phyloP scores from a whole-genome alignment of 352 stramenopile genomes.

The Phytophthora pinifolia region DNA sequence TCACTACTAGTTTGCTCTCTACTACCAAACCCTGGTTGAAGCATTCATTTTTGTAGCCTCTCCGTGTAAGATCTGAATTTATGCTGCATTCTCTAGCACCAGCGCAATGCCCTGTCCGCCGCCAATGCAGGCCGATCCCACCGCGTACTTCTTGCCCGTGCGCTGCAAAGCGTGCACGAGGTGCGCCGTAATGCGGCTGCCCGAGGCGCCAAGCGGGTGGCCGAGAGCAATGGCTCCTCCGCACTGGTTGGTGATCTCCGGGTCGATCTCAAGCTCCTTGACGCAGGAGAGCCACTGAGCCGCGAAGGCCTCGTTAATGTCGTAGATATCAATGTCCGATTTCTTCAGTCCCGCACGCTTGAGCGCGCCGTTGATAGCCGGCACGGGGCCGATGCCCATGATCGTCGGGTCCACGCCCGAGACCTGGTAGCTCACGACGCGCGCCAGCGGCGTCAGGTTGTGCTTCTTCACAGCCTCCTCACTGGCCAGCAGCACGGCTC shows the following conservation, averaged over 20 bases:
- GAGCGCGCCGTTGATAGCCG: conserved; percentile 94
- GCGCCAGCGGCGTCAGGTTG: conserved; percentile 92
- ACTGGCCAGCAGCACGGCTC: conserved; percentile 92
- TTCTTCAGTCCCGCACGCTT: conserved; percentile 87
- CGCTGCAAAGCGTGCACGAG: conserved; percentile 86
- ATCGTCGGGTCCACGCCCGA: conserved; percentile 95
- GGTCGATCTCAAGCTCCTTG: conserved; percentile 96
- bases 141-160: conserved; percentile 91
- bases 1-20: no score
- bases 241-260: conserved; percentile 91
- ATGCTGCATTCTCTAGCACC: conserved; percentile 92
- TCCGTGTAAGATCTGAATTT: conserved; percentile 11
- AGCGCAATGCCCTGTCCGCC: conserved; percentile 98
- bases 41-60: no score
- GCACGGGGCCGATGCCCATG: conserved; percentile 98
- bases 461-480: conserved; percentile 93
- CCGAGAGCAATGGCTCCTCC: conserved; percentile 96
- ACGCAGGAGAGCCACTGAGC: conserved; percentile 96
- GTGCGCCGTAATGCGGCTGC: conserved; percentile 91
- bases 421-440: conserved; percentile 92
- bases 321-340: conserved; percentile 95
- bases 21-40: no score
- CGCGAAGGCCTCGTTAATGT: conserved; percentile 99
- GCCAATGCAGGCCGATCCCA: conserved; percentile 98
- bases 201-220: conserved; percentile 96